phyloP scores from a whole-genome alignment of 257 asterid species.

The Gentiana dahurica region DNA sequence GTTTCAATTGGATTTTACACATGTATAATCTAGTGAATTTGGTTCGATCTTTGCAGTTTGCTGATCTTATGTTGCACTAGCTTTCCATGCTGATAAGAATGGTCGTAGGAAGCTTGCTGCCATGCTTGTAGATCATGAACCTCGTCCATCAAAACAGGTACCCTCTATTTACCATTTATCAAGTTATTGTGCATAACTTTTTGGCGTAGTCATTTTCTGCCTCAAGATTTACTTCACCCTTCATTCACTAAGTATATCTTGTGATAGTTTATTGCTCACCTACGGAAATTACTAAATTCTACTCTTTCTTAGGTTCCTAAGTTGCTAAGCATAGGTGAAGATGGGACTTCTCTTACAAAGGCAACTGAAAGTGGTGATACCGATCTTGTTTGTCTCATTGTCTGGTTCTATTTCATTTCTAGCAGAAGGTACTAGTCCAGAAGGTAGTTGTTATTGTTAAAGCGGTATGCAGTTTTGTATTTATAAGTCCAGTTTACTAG shows the following conservation, averaged over 20 bases:
- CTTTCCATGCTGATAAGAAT: slow-evolving; percentile 87
- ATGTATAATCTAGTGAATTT: no score
- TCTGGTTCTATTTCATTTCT: slow-evolving; percentile 77
- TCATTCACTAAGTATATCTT: neutral
- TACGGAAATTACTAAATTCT: no score
- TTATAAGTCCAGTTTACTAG: no score
- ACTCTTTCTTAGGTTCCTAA: slow-evolving; percentile 64
- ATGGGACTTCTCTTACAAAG: slow-evolving; percentile 80
- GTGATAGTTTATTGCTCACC: no score
- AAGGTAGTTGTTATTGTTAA: no score
- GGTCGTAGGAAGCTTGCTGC: slow-evolving; percentile 97
- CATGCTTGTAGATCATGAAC: slow-evolving; percentile 94
- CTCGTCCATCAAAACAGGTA: slow-evolving; percentile 88
- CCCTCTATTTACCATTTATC: slow-evolving; percentile 6
- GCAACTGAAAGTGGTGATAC: slow-evolving; percentile 93
- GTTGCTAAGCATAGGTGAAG: slow-evolving; percentile 93
- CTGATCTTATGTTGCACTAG: slow-evolving; percentile 88
- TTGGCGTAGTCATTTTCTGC: neutral
- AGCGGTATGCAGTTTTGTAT: no score
- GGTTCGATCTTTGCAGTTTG: no score
- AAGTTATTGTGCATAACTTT: neutral
- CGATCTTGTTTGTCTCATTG: slow-evolving; percentile 89
- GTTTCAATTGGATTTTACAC: no score
- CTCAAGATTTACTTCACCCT: neutral
- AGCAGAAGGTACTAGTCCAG: slow-evolving; percentile 64